Evolutionary conservation across 2,329 filamentous ascomycete genomes (phyloP).

Genomic region (Epicoccum nigrum): DNA sequence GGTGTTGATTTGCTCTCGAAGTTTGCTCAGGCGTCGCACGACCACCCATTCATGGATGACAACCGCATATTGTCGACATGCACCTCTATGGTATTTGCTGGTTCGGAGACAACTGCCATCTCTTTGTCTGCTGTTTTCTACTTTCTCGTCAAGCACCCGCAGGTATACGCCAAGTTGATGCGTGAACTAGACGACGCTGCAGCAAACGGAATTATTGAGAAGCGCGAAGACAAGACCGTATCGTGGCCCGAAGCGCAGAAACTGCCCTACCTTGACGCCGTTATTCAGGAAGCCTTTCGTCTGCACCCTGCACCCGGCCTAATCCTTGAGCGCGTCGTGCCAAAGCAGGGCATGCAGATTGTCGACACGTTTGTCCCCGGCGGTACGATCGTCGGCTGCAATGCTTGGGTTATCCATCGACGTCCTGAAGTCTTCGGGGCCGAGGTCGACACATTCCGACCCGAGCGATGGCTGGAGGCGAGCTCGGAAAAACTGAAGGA

Average conservation of each 20-base stretch:
- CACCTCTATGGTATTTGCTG: conserved; percentile 74
- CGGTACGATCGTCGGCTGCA: conserved; percentile 76
- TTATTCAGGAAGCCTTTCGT: conserved; percentile 78
- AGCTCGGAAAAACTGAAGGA: conserved; percentile 63
- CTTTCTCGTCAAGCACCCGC: conserved; percentile 69
- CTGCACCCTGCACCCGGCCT: conserved; percentile 76
- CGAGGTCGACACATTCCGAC: conserved; percentile 69
- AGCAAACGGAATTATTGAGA: conserved; percentile 54
- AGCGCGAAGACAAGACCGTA: conserved; percentile 62
- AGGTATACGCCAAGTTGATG: conserved; percentile 61
- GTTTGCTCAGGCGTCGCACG: conserved; percentile 71
- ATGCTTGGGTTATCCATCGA: conserved; percentile 76
- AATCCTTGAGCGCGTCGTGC: conserved; percentile 75
- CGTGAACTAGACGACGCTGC: conserved; percentile 68
- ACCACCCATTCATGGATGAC: conserved; percentile 75
- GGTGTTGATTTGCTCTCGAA: conserved; percentile 71
- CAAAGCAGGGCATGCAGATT: conserved; percentile 67
- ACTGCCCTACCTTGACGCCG: conserved; percentile 77
- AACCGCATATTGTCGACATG: conserved; percentile 72
- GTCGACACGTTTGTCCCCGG: conserved; percentile 67
- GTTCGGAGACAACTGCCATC: conserved; percentile 81
- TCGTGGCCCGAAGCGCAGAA: conserved; percentile 73
- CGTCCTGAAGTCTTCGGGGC: conserved; percentile 70
- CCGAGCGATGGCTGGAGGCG: conserved; percentile 69
- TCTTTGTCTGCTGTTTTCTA: conserved; percentile 75